These are phyloP conservation scores for Colletotrichum sp. DNA, from an alignment of 2,329 filamentous ascomycete species.

Conservation along the genomic window DNA sequence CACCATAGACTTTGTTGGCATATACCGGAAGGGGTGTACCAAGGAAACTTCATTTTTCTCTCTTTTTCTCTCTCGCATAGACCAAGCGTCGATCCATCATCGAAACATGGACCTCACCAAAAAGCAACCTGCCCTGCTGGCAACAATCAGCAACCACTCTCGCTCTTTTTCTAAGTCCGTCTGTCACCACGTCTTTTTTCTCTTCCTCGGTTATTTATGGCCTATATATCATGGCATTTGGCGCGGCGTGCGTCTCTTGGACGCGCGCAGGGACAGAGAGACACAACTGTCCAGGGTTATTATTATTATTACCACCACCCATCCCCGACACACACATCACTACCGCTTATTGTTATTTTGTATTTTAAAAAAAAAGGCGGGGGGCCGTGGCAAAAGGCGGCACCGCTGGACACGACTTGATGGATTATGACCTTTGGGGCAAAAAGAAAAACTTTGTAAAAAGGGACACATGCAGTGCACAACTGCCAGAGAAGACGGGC, in stretches of 20 bases:
- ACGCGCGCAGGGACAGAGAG: background rate
- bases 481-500: background rate
- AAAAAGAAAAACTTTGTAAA: background rate
- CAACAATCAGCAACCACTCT: background rate
- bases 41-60: background rate
- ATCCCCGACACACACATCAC: background rate
- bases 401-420: conserved; percentile 16
- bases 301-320: background rate
- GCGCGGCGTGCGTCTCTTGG: background rate
- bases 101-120: background rate
- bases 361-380: conserved; percentile 10
- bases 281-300: background rate
- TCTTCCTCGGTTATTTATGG: background rate
- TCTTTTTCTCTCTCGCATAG: background rate
- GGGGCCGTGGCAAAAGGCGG: background rate
- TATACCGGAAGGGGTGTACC: conserved; percentile 2
- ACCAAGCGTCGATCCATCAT: background rate
- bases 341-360: background rate
- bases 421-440: conserved; percentile 14
- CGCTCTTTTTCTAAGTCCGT: background rate
- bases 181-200: background rate
- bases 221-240: background rate
- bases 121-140: background rate
- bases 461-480: background rate
- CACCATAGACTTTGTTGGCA: conserved; percentile 9